phyloP scores from a whole-genome alignment of 371 early-diverging fungal genomes.

The Dinochytrium kinnereticum region DNA sequence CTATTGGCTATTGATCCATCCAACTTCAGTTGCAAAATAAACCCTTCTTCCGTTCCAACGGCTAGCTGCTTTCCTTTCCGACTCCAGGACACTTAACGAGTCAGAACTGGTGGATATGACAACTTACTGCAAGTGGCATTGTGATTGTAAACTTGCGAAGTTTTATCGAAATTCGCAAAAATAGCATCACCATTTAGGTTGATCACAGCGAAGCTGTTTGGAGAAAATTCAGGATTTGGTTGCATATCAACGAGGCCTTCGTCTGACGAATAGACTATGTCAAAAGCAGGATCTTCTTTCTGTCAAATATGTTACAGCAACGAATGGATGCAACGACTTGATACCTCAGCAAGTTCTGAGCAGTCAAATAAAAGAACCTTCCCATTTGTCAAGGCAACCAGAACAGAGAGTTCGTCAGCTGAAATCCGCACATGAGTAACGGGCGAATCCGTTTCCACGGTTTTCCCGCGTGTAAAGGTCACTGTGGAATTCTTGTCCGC shows the following conservation, averaged over 20 bases:
- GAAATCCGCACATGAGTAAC: conserved; percentile 38
- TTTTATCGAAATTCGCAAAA: conserved; percentile 21
- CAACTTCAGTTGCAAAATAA: conserved; percentile 38
- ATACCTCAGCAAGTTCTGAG: conserved; percentile 7
- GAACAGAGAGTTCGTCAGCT: conserved; percentile 33
- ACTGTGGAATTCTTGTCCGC: conserved; percentile 10
- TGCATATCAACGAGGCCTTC: conserved; percentile 16
- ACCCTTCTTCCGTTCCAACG: conserved; percentile 38
- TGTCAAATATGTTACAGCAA: no score
- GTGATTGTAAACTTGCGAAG: background rate
- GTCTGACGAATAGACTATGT: no score
- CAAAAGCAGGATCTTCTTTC: no score
- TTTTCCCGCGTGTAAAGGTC: background rate
- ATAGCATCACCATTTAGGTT: conserved; percentile 20
- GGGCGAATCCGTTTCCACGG: background rate
- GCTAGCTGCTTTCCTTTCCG: conserved; percentile 53
- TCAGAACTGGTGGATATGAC: background rate
- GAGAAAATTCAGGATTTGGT: conserved; percentile 45
- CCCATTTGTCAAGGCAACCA: conserved; percentile 28
- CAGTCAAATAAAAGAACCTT: conserved; percentile 29
- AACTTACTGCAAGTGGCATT: conserved; percentile 20
- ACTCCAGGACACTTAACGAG: conserved; percentile 47
- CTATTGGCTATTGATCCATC: conserved; percentile 41
- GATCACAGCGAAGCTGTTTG: conserved; percentile 36
- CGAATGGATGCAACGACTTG: background rate